phyloP scores from a whole-genome alignment of 306 rosid genomes.

The Begonia loranthoides region DNA sequence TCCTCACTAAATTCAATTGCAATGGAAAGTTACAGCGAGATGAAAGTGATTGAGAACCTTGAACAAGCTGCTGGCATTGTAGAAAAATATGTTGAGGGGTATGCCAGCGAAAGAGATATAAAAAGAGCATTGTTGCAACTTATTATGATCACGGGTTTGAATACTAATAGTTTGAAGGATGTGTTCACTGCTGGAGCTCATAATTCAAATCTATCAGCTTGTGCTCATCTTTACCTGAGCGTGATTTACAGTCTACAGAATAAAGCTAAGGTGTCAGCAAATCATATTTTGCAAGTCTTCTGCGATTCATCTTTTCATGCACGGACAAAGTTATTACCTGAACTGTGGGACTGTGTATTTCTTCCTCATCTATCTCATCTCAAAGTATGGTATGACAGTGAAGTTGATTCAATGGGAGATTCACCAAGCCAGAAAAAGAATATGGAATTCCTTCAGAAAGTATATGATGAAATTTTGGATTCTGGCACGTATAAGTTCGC shows the following conservation, averaged over 20 bases:
- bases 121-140: constrained; percentile 49
- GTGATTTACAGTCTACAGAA: constrained; percentile 44
- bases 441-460: constrained; percentile 33
- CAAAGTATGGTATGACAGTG: constrained; percentile 46
- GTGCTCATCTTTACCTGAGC: constrained; percentile 90
- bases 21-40: constrained; percentile 25
- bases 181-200: constrained; percentile 41
- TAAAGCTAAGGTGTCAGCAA: constrained; percentile 50
- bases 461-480: constrained; percentile 53
- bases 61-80: constrained; percentile 64
- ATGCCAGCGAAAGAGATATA: constrained; percentile 27
- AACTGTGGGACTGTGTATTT: constrained; percentile 67
- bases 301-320: constrained; percentile 60
- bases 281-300: constrained; percentile 79
- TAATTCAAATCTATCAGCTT: constrained; percentile 54
- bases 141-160: constrained; percentile 55
- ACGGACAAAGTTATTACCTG: constrained; percentile 46
- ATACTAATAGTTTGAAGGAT: constrained; percentile 38
- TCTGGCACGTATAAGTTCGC: constrained; percentile 50
- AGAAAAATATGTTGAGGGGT: constrained; percentile 38
- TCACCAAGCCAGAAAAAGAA: constrained; percentile 31
- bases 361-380: constrained; percentile 53
- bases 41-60: constrained; percentile 41
- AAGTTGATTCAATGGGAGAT: constrained; percentile 32
- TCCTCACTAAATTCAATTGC: constrained; percentile 34